Evolutionary conservation across 331 rosid genomes (phyloP), one percentile per base, ranked within the genome.

Genomic region (Quercus phellos): DNA sequence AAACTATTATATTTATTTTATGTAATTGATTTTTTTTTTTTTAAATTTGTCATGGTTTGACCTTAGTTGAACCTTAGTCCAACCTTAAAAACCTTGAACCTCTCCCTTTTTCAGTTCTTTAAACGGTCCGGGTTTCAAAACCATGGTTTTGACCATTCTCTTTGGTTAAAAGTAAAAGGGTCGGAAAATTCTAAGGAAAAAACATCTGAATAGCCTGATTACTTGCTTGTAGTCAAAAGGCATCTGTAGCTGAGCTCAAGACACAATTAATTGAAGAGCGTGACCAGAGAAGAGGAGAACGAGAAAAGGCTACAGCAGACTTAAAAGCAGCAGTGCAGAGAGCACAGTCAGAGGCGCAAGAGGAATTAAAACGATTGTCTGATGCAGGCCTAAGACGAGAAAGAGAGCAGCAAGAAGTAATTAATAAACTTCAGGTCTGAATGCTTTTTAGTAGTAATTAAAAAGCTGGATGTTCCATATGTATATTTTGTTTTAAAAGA

Each of bases 261-360:
- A 87, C 83, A 75, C 96, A 85, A 79, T 64, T 92, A 77, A 89
- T 90, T 78, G 99, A 92, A 77, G 97, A 92, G 81, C 87, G 87
- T 66, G 88, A 82, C 42, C 97, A 91, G 81, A 87, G 96, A 80
- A 87, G 85, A 86, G 94, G 89, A 84, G 99, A 95, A 77, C 90
- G 98, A 70, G 97, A 90, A 85, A 92, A 90, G 86, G 98, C 99
- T 77, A 87, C 85, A 5, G 63, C 85, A 87, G 99, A 94, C 86
- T 77, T 94, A 76, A 94, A 93, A 79, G 82, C 97, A 78, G 93
- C 98, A 29, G 90, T 92, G 64, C 94, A 80, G 74, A 95, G 88
- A 90, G 90, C 84, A 79, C 97, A 91, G 68, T 83, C 69, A 60
- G 99, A 92, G 89, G 97, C 97, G 74, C 85, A 92, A 72, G 96